phyloP scores from a whole-genome alignment of 1,139 yeast genomes.

The Yamadazyma sp. region DNA sequence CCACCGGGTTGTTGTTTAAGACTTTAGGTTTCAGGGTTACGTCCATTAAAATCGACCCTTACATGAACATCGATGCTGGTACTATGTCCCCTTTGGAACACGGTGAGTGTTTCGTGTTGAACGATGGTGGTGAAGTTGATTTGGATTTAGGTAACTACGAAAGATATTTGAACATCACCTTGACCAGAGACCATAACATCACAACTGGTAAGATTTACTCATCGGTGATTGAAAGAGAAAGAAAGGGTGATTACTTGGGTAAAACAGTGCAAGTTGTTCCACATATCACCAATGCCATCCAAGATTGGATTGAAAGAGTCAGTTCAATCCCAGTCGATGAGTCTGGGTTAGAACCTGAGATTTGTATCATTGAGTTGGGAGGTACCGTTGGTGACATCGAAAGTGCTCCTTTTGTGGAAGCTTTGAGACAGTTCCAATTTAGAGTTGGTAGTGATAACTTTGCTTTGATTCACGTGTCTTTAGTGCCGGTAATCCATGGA shows the following conservation, averaged over 20 bases:
- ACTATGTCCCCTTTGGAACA: constrained; percentile 99
- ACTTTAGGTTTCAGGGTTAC: constrained; percentile 94
- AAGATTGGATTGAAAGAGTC: constrained; percentile 97
- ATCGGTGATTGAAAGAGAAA: constrained; percentile 89
- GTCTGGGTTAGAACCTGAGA: constrained; percentile 84
- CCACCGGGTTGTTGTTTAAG: constrained; percentile 92
- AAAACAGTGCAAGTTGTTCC: constrained; percentile 99
- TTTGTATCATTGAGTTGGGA: constrained; percentile 95
- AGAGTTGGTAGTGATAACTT: constrained; percentile 93
- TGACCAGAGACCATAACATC: constrained; percentile 91
- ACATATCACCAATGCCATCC: constrained; percentile 94
- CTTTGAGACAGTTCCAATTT: constrained; percentile 97
- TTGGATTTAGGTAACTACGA: constrained; percentile 97
- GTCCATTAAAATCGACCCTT: constrained; percentile 97
- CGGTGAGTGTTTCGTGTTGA: constrained; percentile 96
- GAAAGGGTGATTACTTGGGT: constrained; percentile 96
- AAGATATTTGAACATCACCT: constrained; percentile 89
- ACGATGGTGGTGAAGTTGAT: constrained; percentile 99
- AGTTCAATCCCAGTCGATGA: constrained; percentile 91
- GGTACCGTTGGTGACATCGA: constrained; percentile 99
- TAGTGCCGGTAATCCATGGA: constrained; percentile 96
- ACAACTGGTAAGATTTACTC: constrained; percentile 97
- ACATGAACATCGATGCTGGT: constrained; percentile 99
- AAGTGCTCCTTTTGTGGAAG: constrained; percentile 98
- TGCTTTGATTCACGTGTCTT: constrained; percentile 93